These are phyloP conservation scores for Aphanomyces astaci DNA, from an alignment of 352 stramenopile genomes.

Conservation along the genomic window DNA sequence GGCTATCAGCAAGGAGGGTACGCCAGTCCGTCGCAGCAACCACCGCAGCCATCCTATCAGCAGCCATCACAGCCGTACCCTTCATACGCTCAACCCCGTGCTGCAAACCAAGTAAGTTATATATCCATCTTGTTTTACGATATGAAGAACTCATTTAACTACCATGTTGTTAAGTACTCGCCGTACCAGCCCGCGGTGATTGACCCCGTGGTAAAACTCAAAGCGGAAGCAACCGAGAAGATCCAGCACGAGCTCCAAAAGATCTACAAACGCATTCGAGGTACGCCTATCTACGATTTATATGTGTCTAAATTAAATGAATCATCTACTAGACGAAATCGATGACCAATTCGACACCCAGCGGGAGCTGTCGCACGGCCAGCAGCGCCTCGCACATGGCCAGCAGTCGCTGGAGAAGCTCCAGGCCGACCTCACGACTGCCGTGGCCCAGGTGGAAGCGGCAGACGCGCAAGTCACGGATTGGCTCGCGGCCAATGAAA, in stretches of 20 bases:
- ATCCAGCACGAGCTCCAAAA: constrained; percentile 71
- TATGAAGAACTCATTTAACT: no score
- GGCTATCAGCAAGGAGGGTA: constrained; percentile 8
- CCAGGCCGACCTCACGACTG: constrained; percentile 52
- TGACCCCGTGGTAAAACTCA: constrained; percentile 45
- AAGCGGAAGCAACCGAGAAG: constrained; percentile 67
- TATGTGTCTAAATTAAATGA: neutral
- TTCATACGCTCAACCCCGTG: neutral
- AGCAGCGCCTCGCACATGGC: constrained; percentile 64
- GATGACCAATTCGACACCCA: constrained; percentile 83
- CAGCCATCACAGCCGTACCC: constrained; percentile 15
- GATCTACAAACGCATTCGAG: constrained; percentile 71
- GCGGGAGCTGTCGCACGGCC: constrained; percentile 68
- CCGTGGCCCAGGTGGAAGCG: constrained; percentile 39
- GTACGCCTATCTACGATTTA: constrained; percentile 22
- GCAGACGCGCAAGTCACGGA: constrained; percentile 51
- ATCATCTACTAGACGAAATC: constrained; percentile 25
- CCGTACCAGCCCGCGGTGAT: constrained; percentile 25
- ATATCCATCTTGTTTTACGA: no score
- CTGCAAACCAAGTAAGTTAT: no score
- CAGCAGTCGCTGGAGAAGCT: constrained; percentile 66
- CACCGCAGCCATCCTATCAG: neutral
- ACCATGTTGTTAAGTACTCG: neutral
- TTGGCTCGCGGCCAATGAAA: constrained; percentile 74
- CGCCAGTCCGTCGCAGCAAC: neutral